Base-by-base conservation (phyloP, 192 early-diverging fungal genomes). In the Bifiguratus adelaidae region DNA sequence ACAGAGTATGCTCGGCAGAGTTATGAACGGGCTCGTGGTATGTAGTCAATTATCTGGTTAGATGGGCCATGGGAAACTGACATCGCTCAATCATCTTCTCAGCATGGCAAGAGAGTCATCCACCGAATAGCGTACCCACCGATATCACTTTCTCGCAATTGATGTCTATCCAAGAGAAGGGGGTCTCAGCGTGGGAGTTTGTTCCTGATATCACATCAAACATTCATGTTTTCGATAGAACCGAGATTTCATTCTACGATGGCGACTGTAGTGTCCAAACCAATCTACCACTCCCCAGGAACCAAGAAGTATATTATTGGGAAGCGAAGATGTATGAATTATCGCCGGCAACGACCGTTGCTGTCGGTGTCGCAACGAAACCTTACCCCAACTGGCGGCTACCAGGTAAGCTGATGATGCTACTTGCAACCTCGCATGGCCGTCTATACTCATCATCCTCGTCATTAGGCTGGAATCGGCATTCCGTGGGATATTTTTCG, bases 111-210 rank as follows among this genome's bases (percentile, higher is more conserved):
- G 63, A 71, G 27, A 71, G 71, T 22, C 64, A 83, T 48, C 86
- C 86, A 8, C 83, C 81, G 24, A 77, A 81, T 36, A 83, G 81
- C 55, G 56, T 84, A n/a, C 60, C 77, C 46, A 88, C 86, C 9
- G 75, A 83, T 47, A 77, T 88, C 20, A 86, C 86, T 5, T 46
- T 78, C 22, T 77, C 81, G 34, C 86, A 88, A 60, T 77, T 80
- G 49, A 63, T 76, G 33, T 76, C 76, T 23, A 85, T 88, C 48
- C 79, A 82, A 48, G 86, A 88, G 55, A 83, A 83, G 61, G 86
- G 86, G 27, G 86, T 88, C 4, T 75, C 78, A 18, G 86, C 86
- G 7, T 88, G 83, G 80, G 82, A 88, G 63, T 85, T 88, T 65
- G 83, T 79, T 37, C 71, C 83, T 23, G 74, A 76, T 41, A 51